Evolutionary conservation across 2,329 filamentous ascomycete species (phyloP), one percentile per base, ranked within the genome.

Genomic region (Coleophoma crateriformis): DNA sequence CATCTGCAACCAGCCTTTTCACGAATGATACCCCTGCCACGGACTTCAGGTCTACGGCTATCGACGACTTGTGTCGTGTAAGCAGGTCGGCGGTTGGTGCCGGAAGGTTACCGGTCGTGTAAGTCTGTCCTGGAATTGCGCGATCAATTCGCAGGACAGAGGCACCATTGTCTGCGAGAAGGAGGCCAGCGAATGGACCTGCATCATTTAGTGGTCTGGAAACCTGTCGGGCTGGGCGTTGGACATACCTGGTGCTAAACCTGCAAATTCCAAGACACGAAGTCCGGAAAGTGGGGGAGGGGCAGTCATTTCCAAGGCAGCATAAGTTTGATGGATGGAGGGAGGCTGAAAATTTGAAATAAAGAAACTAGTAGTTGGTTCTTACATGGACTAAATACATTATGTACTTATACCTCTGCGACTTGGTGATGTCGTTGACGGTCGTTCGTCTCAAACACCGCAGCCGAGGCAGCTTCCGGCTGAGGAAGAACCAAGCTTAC

Each of bases 131-230:
- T 63, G 59, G 73, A 69, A 62, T 75, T 37, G 76, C 67, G 32
- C 82, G 86, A 73, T 97, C 92, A 68, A 97, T 77, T 61, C 92
- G 90, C 14, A 97, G 78, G 60, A 96, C 88, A 6, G 82, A 82
- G 48, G 92, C 92, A 62, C 92, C 92, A 57, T 90, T 89, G 70
- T 96, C 91, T 59, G 91, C 85, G 54, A 96, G 84, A 46, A 96
- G 81, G 63, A 96, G 81, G 60, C 90, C 90, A 45, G 90, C 87
- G 67, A 94, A 96, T 40, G 91, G 91, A 22, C 87, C 90, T 91
- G 56, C 8, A 27, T 27, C 27, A 19, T 43, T 20, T 41, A 35
- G 19, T 13, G 10, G 32, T 47, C 42, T 33, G 38, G 11, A 34
- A 38, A 12, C 51, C 46, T 53, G 39, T 50, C 22, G 11, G 33